phyloP scores from a whole-genome alignment of 2,329 filamentous ascomycete species.

The Penicillium sclerotiorum region DNA sequence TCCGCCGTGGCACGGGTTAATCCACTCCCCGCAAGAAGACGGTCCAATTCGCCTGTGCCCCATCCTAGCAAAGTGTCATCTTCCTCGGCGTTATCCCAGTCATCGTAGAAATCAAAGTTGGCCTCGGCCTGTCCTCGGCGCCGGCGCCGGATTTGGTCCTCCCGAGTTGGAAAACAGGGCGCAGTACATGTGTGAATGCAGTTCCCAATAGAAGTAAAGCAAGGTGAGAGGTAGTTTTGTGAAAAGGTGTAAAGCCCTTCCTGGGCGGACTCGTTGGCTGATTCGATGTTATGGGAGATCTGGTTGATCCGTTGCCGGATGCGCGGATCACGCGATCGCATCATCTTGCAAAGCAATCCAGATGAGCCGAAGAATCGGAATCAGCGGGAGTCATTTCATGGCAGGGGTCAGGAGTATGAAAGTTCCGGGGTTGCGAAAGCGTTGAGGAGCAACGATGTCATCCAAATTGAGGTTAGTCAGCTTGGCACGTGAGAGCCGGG shows the following conservation, averaged over 20 bases:
- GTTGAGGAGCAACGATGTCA: constrained; percentile 29
- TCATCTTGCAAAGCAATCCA: constrained; percentile 48
- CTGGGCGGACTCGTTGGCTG: constrained; percentile 88
- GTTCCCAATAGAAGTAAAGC: constrained; percentile 67
- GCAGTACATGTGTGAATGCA: constrained; percentile 72
- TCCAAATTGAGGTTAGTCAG: constrained; percentile 14
- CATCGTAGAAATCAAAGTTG: constrained; percentile 96
- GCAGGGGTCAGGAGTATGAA: not conserved
- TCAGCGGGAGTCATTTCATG: constrained; percentile 16
- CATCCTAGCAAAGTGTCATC: constrained; percentile 69
- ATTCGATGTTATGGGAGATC: constrained; percentile 85
- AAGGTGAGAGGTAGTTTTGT: constrained; percentile 82
- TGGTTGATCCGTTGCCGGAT: constrained; percentile 93
- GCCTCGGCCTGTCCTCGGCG: constrained; percentile 72
- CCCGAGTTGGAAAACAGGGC: constrained; percentile 67
- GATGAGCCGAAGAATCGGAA: constrained; percentile 9
- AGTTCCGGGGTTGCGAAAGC: constrained; percentile 9
- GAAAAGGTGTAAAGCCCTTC: constrained; percentile 87
- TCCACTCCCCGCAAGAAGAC: constrained; percentile 71
- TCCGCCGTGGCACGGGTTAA: constrained; percentile 45
- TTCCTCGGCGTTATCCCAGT: constrained; percentile 75
- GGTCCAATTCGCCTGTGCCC: constrained; percentile 83
- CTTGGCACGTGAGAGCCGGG: constrained; percentile 20
- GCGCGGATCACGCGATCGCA: constrained; percentile 73
- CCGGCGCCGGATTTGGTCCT: constrained; percentile 72